phyloP scores from a whole-genome alignment of 768 basidiomycete species.

The Lepiota venenata region DNA sequence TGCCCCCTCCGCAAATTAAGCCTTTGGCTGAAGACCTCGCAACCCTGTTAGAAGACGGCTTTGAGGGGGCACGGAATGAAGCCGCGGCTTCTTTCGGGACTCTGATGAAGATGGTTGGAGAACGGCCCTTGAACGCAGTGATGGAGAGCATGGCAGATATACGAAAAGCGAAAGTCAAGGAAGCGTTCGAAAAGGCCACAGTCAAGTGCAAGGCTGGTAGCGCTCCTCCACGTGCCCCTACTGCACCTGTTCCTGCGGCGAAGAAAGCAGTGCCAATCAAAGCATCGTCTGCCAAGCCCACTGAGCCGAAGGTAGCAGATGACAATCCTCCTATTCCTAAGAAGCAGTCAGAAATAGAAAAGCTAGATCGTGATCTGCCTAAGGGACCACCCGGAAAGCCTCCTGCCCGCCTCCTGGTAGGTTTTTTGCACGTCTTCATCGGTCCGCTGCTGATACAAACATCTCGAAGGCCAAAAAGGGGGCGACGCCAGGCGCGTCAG shows the following conservation, averaged over 20 bases:
- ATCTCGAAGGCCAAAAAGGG: conserved; percentile 48
- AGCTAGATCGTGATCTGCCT: conserved; percentile 20
- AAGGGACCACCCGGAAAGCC: conserved; percentile 51
- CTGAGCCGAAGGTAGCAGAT: conserved; percentile 25
- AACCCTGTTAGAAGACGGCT: conserved; percentile 78
- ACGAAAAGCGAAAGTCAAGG: conserved; percentile 89
- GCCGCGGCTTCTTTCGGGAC: conserved; percentile 88
- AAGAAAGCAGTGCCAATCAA: conserved; percentile 25
- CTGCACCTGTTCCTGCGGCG: conserved; percentile 34
- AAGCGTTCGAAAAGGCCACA: conserved; percentile 88
- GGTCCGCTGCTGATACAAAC: background rate
- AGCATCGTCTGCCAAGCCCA: conserved; percentile 16
- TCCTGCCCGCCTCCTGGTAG: conserved; percentile 33
- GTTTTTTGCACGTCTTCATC: conserved; percentile 4
- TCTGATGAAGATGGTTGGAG: conserved; percentile 96
- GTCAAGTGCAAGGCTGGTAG: conserved; percentile 81
- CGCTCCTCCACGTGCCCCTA: conserved; percentile 47
- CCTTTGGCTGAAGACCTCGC: conserved; percentile 75
- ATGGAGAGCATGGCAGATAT: conserved; percentile 86
- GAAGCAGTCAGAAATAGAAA: conserved; percentile 36
- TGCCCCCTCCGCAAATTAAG: conserved; percentile 77
- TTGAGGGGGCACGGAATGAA: conserved; percentile 85
- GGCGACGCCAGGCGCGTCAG: conserved; percentile 31
- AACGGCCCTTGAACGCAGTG: conserved; percentile 82
- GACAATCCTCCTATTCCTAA: conserved; percentile 28